A percentile compares a stretch with the other conserved stretches of the same genome.
Evolutionary conservation across 1,139 yeast species (phyloP).

Genomic region (Tardiomyces digboiensis): DNA sequence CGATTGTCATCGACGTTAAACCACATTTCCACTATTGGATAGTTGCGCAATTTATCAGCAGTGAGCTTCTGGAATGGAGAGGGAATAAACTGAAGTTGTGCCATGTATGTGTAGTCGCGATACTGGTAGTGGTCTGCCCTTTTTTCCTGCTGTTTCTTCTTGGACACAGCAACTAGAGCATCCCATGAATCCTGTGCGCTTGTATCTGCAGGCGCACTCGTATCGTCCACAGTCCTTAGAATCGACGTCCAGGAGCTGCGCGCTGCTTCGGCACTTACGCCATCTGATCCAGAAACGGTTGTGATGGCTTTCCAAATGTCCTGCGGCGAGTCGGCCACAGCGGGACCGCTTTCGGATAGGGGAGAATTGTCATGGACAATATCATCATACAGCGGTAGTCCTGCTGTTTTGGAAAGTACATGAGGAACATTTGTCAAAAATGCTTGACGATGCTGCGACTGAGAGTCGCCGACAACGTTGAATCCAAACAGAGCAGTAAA

Average conservation of each 20-base stretch:
- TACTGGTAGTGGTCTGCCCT: slow-evolving; percentile 13
- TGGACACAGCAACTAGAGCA: slow-evolving; percentile 7
- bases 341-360: not conserved
- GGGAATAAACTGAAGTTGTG: slow-evolving; percentile 41
- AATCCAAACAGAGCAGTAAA: slow-evolving; percentile 22
- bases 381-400: slow-evolving; percentile 13
- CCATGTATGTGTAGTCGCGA: slow-evolving; percentile 28
- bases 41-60: not conserved
- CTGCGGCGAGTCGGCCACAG: not conserved
- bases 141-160: slow-evolving; percentile 9
- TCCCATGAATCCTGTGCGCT: slow-evolving; percentile 1
- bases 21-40: not conserved
- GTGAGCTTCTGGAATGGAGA: not conserved
- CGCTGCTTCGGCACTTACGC: not conserved
- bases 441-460: slow-evolving; percentile 5
- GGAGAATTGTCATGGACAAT: slow-evolving; percentile 7
- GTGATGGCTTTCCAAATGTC: not conserved
- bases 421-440: slow-evolving; percentile 19
- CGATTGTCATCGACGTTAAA: not conserved
- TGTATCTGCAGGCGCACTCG: not conserved
- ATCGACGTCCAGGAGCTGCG: not conserved
- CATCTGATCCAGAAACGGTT: not conserved
- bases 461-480: slow-evolving; percentile 8
- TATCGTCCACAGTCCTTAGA: not conserved
- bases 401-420: slow-evolving; percentile 12